Conservation (phyloP, 352 stramenopile genomes). For the Plasmopara halstedii region DNA sequence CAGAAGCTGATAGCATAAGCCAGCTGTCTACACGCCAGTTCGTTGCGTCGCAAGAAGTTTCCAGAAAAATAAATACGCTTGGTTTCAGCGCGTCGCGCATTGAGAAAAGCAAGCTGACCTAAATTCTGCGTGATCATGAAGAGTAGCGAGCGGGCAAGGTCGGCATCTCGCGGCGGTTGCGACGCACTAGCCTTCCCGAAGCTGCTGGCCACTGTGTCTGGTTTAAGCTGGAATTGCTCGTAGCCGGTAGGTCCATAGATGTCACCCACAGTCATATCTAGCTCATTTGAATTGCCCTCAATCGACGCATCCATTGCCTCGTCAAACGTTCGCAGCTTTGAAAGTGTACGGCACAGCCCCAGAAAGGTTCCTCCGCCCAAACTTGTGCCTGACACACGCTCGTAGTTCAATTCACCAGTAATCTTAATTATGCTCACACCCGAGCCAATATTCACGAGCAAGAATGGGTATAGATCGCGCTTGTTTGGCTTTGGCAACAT, state of each 20-base stretch:
- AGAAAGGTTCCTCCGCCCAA: slow-evolving; percentile 97
- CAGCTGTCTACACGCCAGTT: slow-evolving; percentile 85
- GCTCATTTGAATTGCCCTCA: slow-evolving; percentile 53
- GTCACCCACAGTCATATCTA: slow-evolving; percentile 97
- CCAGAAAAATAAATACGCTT: slow-evolving; percentile 92
- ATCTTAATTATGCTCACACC: slow-evolving; percentile 96
- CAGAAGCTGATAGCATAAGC: slow-evolving; percentile 96
- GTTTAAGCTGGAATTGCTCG: slow-evolving; percentile 82
- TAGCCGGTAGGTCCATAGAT: slow-evolving; percentile 94
- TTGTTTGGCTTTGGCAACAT: slow-evolving; percentile 47
- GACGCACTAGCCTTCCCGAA: slow-evolving; percentile 91
- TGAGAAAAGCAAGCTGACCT: slow-evolving; percentile 92
- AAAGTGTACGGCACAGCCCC: slow-evolving; percentile 92
- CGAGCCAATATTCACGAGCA: slow-evolving; percentile 97
- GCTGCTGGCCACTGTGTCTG: slow-evolving; percentile 89
- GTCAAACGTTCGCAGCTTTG: slow-evolving; percentile 73
- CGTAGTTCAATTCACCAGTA: slow-evolving; percentile 82
- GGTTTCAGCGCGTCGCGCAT: slow-evolving; percentile 89
- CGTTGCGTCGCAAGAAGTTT: slow-evolving; percentile 96
- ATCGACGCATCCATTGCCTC: slow-evolving; percentile 71
- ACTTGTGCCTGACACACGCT: slow-evolving; percentile 95
- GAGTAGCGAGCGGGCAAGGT: slow-evolving; percentile 91
- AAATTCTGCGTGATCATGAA: slow-evolving; percentile 99
- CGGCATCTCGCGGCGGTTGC: slow-evolving; percentile 75
- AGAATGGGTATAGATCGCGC: slow-evolving; percentile 88